A percentile compares a stretch with the other conserved stretches of the same genome.
Evolutionary conservation across 305 asterid genomes (phyloP).

Genomic region (Fraxinus baroniana): DNA sequence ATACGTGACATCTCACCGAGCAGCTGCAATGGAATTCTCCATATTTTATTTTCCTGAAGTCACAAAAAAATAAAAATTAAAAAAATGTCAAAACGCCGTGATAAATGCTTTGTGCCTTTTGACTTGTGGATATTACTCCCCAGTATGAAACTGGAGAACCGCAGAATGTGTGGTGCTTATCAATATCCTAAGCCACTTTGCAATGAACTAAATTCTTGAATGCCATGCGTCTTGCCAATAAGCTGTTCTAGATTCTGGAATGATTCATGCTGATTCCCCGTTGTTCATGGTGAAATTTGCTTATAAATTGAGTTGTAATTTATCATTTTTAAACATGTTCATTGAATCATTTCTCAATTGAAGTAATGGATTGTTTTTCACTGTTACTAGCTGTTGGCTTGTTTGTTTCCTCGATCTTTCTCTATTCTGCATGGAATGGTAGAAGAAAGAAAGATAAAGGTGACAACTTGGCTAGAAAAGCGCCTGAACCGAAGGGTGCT

Average conservation of each 20-base stretch:
- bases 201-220: not conserved
- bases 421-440: not conserved
- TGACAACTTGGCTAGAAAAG: not conserved
- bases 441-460: not conserved
- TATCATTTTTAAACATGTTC: not conserved
- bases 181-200: not conserved
- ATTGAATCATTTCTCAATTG: not conserved
- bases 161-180: not conserved
- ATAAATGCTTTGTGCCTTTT: not conserved
- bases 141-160: not conserved
- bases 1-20: not conserved
- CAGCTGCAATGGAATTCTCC: not conserved
- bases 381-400: not conserved
- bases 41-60: not conserved
- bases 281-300: not conserved
- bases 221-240: not conserved
- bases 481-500: conserved; percentile 13
- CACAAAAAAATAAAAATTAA: not conserved
- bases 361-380: not conserved
- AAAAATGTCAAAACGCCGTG: not conserved
- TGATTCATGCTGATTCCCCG: not conserved
- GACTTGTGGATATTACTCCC: not conserved
- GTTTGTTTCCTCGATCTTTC: not conserved
- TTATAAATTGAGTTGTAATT: not conserved
- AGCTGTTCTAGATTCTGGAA: not conserved